Evolutionary conservation across 108 stramenopile genomes (phyloP).

Genomic region (Skeletonema menzelii): DNA sequence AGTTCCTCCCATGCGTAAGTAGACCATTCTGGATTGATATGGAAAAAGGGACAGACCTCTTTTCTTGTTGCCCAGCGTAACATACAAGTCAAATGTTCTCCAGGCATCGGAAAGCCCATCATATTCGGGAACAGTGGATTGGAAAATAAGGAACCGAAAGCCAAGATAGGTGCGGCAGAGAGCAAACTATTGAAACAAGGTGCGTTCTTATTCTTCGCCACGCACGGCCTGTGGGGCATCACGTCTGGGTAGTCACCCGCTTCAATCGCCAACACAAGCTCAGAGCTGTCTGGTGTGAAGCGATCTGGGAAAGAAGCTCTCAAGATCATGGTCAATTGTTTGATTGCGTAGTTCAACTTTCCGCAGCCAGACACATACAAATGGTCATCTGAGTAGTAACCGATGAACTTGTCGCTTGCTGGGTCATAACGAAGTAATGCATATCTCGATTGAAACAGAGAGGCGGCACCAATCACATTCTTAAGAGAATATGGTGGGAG

Average conservation of each 20-base stretch:
- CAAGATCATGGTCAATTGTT: background rate
- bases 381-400: background rate
- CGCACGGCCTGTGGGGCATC: background rate
- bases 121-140: background rate
- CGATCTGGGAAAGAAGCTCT: background rate
- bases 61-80: background rate
- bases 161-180: background rate
- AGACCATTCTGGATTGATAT: background rate
- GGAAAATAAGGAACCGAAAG: background rate
- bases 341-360: background rate
- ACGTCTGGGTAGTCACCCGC: background rate
- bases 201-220: background rate
- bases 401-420: background rate
- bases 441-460: background rate
- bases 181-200: background rate
- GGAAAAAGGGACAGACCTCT: background rate
- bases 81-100: background rate
- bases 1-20: slow-evolving; percentile 1
- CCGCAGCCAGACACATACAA: background rate
- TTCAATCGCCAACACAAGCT: background rate
- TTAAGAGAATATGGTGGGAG: background rate
- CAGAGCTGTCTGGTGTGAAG: slow-evolving; percentile 1
- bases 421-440: background rate
- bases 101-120: background rate
- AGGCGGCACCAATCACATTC: background rate